Percentiles rank a stretch among this genome's conserved stretches.
Evolutionary conservation across 2,329 filamentous ascomycete genomes (phyloP).

Genomic region (Fusarium mangiferae): DNA sequence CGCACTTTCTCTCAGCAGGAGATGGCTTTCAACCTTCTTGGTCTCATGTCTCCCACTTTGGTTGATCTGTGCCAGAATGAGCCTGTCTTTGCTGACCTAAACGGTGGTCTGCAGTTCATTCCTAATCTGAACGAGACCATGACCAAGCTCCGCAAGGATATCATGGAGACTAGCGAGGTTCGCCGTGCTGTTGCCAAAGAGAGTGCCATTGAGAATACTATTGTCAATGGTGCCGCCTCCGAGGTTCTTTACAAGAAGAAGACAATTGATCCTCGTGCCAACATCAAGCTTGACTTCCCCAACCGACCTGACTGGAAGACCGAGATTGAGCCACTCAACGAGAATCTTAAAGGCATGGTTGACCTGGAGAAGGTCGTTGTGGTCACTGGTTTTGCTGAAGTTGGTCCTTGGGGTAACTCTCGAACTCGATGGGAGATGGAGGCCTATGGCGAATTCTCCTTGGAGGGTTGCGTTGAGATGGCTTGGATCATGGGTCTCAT

Average conservation of each 20-base stretch:
- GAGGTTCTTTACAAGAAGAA: constrained; percentile 96
- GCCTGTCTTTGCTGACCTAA: constrained; percentile 96
- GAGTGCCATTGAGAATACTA: constrained; percentile 95
- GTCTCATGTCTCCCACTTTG: constrained; percentile 92
- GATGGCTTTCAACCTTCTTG: constrained; percentile 98
- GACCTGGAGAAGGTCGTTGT: constrained; percentile 98
- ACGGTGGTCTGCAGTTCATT: constrained; percentile 97
- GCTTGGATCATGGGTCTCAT: constrained; percentile 99
- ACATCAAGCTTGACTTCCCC: constrained; percentile 98
- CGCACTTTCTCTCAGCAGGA: constrained; percentile 99
- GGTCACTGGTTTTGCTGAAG: constrained; percentile 94
- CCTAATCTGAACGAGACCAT: constrained; percentile 94
- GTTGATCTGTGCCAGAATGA: constrained; percentile 96
- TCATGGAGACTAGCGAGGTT: constrained; percentile 94
- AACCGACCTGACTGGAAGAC: constrained; percentile 89
- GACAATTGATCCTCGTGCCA: constrained; percentile 90
- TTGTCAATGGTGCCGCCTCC: constrained; percentile 92
- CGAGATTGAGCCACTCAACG: constrained; percentile 89
- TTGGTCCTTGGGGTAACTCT: constrained; percentile 98
- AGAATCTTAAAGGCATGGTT: constrained; percentile 94
- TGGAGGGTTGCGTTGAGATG: constrained; percentile 99
- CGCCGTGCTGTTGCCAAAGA: constrained; percentile 95
- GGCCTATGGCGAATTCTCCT: constrained; percentile 92
- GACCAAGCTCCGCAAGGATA: constrained; percentile 91
- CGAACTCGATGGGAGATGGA: constrained; percentile 99